Conservation (phyloP, 2,329 filamentous ascomycete genomes). For the Fusarium goolgardi region DNA sequence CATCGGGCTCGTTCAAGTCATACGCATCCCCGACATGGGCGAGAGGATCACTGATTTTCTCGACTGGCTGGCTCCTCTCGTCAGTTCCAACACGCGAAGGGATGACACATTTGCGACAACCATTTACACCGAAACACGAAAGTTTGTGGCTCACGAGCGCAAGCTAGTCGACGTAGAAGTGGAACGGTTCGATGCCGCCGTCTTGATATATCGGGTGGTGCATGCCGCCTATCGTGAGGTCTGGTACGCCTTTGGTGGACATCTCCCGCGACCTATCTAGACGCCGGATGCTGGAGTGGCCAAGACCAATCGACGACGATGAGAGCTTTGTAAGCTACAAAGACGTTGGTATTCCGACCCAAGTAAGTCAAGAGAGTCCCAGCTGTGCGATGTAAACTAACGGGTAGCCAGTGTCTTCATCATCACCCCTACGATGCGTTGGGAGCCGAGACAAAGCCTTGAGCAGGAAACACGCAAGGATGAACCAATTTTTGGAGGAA, state of each 20-base stretch:
- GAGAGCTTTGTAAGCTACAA: background rate
- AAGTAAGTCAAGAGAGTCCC: conserved; percentile 4
- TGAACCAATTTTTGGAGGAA: conserved; percentile 3
- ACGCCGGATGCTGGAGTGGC: conserved; percentile 37
- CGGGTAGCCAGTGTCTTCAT: background rate
- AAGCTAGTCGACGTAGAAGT: conserved; percentile 16
- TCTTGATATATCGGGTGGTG: conserved; percentile 47
- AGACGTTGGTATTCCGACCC: background rate
- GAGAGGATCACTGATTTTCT: conserved; percentile 47
- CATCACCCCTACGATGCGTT: background rate
- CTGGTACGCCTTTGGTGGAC: conserved; percentile 46
- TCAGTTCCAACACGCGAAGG: conserved; percentile 40
- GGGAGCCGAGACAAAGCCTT: background rate
- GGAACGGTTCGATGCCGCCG: conserved; percentile 44
- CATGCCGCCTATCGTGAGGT: conserved; percentile 49
- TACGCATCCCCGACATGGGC: conserved; percentile 40
- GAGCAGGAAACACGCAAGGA: background rate
- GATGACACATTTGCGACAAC: conserved; percentile 49
- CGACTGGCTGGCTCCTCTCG: conserved; percentile 48
- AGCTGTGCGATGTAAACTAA: background rate
- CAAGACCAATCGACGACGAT: background rate
- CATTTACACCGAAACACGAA: conserved; percentile 46
- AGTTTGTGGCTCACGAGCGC: conserved; percentile 40
- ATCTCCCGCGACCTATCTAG: conserved; percentile 49
- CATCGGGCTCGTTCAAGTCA: conserved; percentile 49